These are phyloP conservation scores for Colletotrichum orchidophilum DNA, from an alignment of 2,329 filamentous ascomycete genomes.

Conservation along the genomic window DNA sequence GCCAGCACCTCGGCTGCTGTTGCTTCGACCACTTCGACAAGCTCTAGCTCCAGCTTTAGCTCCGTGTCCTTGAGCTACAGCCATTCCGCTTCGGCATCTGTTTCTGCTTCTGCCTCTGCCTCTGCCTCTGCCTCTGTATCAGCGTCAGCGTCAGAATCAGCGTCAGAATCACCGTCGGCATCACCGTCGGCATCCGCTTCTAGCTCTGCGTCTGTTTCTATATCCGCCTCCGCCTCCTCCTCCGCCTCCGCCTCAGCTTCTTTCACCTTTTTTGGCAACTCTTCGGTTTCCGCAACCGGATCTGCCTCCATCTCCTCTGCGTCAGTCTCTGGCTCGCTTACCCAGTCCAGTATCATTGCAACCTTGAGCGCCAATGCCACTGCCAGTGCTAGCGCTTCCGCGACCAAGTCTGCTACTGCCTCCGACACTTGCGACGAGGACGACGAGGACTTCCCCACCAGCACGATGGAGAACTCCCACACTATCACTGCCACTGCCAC, in stretches of 20 bases:
- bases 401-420: conserved; percentile 18
- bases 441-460: conserved; percentile 17
- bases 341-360: neutral
- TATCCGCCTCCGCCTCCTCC: neutral
- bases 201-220: neutral
- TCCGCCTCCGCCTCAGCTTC: neutral
- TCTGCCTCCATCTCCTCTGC: conserved; percentile 8
- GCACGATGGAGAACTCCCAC: neutral
- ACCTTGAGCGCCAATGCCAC: conserved; percentile 1
- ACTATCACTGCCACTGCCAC: conserved; percentile 7
- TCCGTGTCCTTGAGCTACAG: conserved; percentile 1
- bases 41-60: conserved; percentile 10
- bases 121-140: conserved; percentile 1
- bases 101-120: neutral
- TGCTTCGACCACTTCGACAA: conserved; percentile 27
- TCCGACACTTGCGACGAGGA: conserved; percentile 29
- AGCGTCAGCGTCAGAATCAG: neutral
- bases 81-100: neutral
- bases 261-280: conserved; percentile 1
- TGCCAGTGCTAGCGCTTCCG: conserved; percentile 1
- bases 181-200: neutral
- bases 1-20: conserved; percentile 25
- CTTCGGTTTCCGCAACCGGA: neutral
- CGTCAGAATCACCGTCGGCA: neutral
- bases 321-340: conserved; percentile 13